Base-by-base conservation (phyloP, 2,329 filamentous ascomycete genomes). In the Cordyceps cicadae region DNA sequence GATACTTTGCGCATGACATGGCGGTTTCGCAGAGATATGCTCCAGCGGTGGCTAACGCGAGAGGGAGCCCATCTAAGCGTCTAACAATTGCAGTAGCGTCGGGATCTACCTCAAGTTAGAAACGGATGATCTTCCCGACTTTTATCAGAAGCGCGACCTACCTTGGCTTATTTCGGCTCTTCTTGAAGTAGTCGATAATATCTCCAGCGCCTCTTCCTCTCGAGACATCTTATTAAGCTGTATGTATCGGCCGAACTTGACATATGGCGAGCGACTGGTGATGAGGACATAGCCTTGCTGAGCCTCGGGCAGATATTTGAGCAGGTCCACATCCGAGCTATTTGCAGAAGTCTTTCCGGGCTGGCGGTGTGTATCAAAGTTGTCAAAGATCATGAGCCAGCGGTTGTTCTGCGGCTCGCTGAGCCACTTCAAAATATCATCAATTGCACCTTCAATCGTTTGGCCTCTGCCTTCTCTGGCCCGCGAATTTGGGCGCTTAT, bases 11-110 rank as follows among this genome's bases (percentile, higher is more conserved):
- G n/a, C 71, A 71, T 39, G 62, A 75, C 0, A 69, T 74, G 43
- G 71, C 62, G 29, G 71, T 70, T 52, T 77, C 63, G 32, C 69
- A 60, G 15, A 81, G 71, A 62, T 77, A 81, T 0, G 75, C 70
- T 5, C 77, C 76, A 19, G 78, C 78, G 17, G 76, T 74, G 5
- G 76, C 67, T 17, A 81, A 71, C 1, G 78, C 77, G 34, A 81
- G 71, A 14, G 77, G 77, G 32, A 79, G 72, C 5, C 78, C 75
- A 62, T 76, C 73, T 0, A 81, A 73, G 54, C 43, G 43, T n/a
- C 19, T 17, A 9, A 46, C 43, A 9, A 46, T 19, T 24, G 17
- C 19, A 5, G 9, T 3, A 1, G 43, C 43, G 3, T 46, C n/a
- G 9, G 43, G 43, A 21, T 46, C n/a, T 46, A 46, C 1, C 5